phyloP scores from a whole-genome alignment of 208 protist species.

The Leishmania lainsoni region DNA sequence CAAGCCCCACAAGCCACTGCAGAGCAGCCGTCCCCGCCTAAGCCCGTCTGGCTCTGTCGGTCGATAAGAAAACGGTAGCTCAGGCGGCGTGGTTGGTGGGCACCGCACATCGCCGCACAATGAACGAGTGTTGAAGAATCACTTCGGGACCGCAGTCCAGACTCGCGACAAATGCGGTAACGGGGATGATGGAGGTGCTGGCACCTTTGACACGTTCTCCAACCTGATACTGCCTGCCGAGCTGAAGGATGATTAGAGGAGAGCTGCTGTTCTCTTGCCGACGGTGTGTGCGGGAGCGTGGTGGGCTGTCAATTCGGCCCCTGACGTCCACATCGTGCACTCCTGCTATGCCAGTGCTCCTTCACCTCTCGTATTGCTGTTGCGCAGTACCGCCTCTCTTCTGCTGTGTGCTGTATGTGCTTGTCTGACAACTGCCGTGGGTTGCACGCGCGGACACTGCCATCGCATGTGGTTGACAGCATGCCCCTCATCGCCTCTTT shows the following conservation, averaged over 20 bases:
- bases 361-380: neutral
- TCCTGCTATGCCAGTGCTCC: neutral
- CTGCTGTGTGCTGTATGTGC: neutral
- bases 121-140: neutral
- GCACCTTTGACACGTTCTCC: constrained; percentile 57
- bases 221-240: constrained; percentile 29
- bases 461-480: no score
- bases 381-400: neutral
- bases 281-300: neutral
- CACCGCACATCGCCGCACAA: neutral
- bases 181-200: constrained; percentile 3
- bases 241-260: neutral
- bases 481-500: neutral
- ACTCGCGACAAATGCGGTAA: neutral
- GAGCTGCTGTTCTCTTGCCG: neutral
- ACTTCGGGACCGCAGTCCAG: neutral
- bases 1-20: constrained; percentile 10
- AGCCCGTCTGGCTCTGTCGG: neutral
- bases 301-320: neutral
- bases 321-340: no score
- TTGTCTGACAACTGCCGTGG: neutral
- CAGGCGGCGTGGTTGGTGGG: neutral
- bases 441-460: neutral
- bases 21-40: constrained; percentile 7
- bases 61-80: neutral